Evolutionary conservation across 306 rosid species (phyloP).

Genomic region (Luffa aegyptiaca): DNA sequence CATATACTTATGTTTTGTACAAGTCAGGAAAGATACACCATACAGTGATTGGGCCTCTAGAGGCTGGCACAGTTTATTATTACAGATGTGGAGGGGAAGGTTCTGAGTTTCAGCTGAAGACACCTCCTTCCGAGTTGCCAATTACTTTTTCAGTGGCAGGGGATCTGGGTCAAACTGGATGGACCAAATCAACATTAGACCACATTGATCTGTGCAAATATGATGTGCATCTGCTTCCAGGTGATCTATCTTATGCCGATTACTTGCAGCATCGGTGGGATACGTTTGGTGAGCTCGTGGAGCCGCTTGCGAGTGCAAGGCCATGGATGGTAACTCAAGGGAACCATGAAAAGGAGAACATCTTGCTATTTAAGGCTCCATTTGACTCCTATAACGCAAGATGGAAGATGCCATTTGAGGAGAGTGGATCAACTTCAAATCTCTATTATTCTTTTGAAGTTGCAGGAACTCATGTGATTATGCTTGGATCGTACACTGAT

Average conservation of each 20-base stretch:
- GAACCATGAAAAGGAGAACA: conserved; percentile 71
- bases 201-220: conserved; percentile 71
- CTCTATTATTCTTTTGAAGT: conserved; percentile 91
- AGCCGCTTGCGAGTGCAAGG: conserved; percentile 85
- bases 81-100: conserved; percentile 80
- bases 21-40: conserved; percentile 90
- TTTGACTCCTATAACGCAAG: conserved; percentile 69
- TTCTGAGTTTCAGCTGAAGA: conserved; percentile 62
- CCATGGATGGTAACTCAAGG: conserved; percentile 99
- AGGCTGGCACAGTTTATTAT: conserved; percentile 50
- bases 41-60: conserved; percentile 75
- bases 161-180: conserved; percentile 85
- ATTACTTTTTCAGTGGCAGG: conserved; percentile 81
- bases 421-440: conserved; percentile 80
- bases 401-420: conserved; percentile 91
- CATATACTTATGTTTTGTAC: conserved; percentile 55
- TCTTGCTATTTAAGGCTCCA: conserved; percentile 54
- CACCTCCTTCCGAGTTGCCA: conserved; percentile 81
- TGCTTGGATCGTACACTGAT: conserved; percentile 88
- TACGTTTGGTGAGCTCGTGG: conserved; percentile 71
- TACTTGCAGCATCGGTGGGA: conserved; percentile 76
- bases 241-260: conserved; percentile 91
- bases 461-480: conserved; percentile 58
- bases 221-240: conserved; percentile 81
- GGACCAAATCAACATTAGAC: conserved; percentile 79